Evolutionary conservation across 2,329 filamentous ascomycete genomes (phyloP).

Genomic region (Chrysosphaeria jannelii): DNA sequence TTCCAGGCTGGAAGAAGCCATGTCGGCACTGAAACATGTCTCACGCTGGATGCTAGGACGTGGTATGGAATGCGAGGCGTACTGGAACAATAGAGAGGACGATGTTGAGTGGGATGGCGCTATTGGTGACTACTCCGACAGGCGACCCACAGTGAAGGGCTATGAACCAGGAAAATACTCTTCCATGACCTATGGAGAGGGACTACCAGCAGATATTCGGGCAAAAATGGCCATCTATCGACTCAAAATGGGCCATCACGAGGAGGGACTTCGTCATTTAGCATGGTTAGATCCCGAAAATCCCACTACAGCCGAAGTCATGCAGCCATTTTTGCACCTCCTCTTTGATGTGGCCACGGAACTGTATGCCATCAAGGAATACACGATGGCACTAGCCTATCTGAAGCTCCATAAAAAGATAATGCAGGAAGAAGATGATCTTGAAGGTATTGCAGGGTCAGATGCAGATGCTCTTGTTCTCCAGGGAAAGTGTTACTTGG

Average conservation of each 20-base stretch:
- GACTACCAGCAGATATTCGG: conserved; percentile 54
- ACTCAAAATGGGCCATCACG: conserved; percentile 32
- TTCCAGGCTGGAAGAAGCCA: conserved; percentile 30
- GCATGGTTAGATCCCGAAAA: conserved; percentile 38
- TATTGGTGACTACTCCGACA: too few species aligned
- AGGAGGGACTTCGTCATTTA: conserved; percentile 45
- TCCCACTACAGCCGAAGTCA: conserved; percentile 13
- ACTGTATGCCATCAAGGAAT: conserved; percentile 11
- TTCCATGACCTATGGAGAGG: conserved; percentile 32
- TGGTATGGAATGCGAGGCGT: conserved; percentile 24
- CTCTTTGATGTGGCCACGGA: conserved; percentile 33
- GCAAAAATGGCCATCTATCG: conserved; percentile 62
- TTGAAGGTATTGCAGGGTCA: too few species aligned
- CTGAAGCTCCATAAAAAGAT: conserved; percentile 22
- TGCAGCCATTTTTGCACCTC: conserved; percentile 47
- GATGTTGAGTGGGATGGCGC: conserved; percentile 90
- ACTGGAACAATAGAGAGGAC: conserved; percentile 43
- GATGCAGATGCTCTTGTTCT: conserved; percentile 21
- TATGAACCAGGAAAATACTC: conserved; percentile 26
- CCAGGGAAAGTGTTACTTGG: conserved; percentile 38
- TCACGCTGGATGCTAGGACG: conserved; percentile 63
- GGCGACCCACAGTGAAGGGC: conserved; percentile 24
- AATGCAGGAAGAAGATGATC: conserved; percentile 4
- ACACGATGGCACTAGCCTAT: conserved; percentile 18
- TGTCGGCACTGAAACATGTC: conserved; percentile 37